Base-by-base conservation (phyloP, 2,329 filamentous ascomycete genomes). In the Penicillium vulpinum region DNA sequence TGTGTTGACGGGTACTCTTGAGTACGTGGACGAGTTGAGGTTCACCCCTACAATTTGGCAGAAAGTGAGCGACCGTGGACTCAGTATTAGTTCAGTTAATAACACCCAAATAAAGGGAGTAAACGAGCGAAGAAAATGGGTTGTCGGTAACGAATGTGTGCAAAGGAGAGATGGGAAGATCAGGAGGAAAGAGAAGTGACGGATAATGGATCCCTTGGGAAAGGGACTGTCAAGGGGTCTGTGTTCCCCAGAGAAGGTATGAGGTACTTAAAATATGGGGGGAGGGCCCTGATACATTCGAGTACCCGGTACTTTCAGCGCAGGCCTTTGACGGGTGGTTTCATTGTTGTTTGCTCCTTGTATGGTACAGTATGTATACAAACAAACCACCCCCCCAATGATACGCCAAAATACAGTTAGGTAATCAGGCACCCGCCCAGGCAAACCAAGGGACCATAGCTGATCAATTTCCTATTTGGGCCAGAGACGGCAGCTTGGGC, bases 391-490 rank as follows among this genome's bases (percentile, higher is more conserved):
- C 5, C 33, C 8, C 21, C 57, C 62, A 62, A 56, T 62, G 24
- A 62, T 18, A 28, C 1, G 5, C 13, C 24, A 4, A 2, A 1
- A 8, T n/a, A 5, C 9, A 4, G 10, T 52, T 63, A 50, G 46
- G 28, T 65, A 60, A 62, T 65, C 62, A 65, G 62, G 60, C 47
- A 65, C 62, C 58, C 18, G 46, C 35, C 35, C 24, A 6, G 18
- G 15, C n/a, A 31, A 53, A 46, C 57, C 54, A 59, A 28, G 56
- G 59, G 48, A 47, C 55, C 15, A 2, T 28, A 21, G 59, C 24
- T 50, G 61, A 65, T 65, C 62, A 33, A 15, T 45, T 62, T 40
- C 62, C 58, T 22, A 22, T 58, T 63, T 57, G 22, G 45, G 45
- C 31, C 28, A 51, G 39, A 58, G 52, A 57, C 59, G 62, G 61